Conservation (phyloP, 805 yeast species). For the Candida glaebosa region DNA sequence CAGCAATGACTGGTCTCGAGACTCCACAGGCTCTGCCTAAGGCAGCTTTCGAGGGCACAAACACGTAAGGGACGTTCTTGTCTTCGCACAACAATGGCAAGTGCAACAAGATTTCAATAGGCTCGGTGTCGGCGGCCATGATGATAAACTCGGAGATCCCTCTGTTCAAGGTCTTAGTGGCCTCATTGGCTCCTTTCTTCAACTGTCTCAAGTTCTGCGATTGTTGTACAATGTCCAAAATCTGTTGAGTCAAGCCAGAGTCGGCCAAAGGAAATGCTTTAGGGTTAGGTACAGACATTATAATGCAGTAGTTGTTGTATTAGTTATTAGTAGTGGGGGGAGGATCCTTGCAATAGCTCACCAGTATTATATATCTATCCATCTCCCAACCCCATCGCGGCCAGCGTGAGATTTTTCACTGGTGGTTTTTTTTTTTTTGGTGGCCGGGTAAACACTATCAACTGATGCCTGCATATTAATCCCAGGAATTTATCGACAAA, state of each 20-base stretch:
- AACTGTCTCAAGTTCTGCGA: constrained; percentile 96
- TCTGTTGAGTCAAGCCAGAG: constrained; percentile 91
- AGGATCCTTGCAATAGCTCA: constrained; percentile 54
- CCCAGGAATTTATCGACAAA: too few relatives aligned
- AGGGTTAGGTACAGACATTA: constrained; percentile 90
- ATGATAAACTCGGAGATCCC: constrained; percentile 99
- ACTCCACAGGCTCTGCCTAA: constrained; percentile 99
- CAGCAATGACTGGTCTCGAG: constrained; percentile 98
- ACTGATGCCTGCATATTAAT: too few relatives aligned
- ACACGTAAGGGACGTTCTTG: constrained; percentile 98
- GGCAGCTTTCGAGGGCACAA: constrained; percentile 97
- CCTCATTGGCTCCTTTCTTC: constrained; percentile 99
- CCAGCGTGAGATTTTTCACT: too few relatives aligned
- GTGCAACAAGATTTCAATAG: constrained; percentile 96
- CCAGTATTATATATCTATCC: constrained; percentile 27
- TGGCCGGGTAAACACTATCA: too few relatives aligned
- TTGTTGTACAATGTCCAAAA: constrained; percentile 96
- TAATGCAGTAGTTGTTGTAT: constrained; percentile 9
- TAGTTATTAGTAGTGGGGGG: constrained; percentile 6
- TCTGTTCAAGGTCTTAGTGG: constrained; percentile 98
- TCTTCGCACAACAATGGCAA: constrained; percentile 98
- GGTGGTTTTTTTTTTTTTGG: too few relatives aligned
- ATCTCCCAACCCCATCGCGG: too few relatives aligned
- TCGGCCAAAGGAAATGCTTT: constrained; percentile 99
- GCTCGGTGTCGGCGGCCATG: constrained; percentile 99